phyloP scores from a whole-genome alignment of 2,329 filamentous ascomycete genomes.

The Neurospora sp. region DNA sequence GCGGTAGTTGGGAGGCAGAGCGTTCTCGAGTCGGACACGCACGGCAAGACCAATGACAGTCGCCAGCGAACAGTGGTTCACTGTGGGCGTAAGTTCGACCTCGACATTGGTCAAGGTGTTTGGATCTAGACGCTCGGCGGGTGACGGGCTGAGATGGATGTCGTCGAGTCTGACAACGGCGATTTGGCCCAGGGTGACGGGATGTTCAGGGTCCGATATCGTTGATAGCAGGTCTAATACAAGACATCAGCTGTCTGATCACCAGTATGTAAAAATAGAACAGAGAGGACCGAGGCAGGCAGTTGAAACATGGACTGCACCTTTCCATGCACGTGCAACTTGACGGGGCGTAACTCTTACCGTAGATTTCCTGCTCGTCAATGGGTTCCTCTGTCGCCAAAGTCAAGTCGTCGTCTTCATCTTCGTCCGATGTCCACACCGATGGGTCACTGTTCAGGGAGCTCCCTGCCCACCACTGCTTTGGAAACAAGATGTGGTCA shows the following conservation, averaged over 20 bases:
- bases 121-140: conserved; percentile 39
- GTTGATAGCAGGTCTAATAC: conserved; percentile 76
- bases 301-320: neutral
- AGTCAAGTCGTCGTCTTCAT: conserved; percentile 44
- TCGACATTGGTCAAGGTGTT: conserved; percentile 61
- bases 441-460: conserved; percentile 23
- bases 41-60: conserved; percentile 94
- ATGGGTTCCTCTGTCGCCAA: conserved; percentile 60
- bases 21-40: conserved; percentile 81
- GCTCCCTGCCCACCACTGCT: conserved; percentile 32
- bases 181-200: conserved; percentile 82
- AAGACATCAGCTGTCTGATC: conserved; percentile 26
- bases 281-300: neutral
- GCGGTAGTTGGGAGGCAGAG: conserved; percentile 81
- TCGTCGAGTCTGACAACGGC: conserved; percentile 95
- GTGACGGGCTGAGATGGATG: conserved; percentile 65
- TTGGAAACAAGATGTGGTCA: conserved; percentile 35
- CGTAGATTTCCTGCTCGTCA: conserved; percentile 95
- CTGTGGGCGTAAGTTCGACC: conserved; percentile 89
- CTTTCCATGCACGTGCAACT: neutral
- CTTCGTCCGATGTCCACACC: conserved; percentile 28
- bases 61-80: conserved; percentile 91
- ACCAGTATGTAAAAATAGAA: conserved; percentile 8
- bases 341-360: conserved; percentile 35
- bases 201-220: conserved; percentile 94